Evolutionary conservation across 148 eudicot genomes (phyloP), one percentile per base, ranked within the genome.

Genomic region (Spergularia bocconei): DNA sequence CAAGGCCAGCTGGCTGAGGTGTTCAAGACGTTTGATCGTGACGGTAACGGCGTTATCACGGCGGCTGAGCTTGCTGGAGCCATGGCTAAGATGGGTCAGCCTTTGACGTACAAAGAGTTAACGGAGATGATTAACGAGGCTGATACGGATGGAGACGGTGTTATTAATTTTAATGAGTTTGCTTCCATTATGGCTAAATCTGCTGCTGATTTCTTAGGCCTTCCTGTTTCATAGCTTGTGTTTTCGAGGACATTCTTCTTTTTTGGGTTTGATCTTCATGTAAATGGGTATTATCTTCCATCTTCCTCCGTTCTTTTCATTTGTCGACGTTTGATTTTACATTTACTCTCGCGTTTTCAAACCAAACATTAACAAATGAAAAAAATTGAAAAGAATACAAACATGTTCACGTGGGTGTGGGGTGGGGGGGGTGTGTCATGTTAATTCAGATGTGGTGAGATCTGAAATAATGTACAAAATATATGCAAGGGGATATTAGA

Each of bases 61-160:
- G 83, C 85, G 6, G 85, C 85, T 4, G 90, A 85, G 86, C 80
- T 87, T 1, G 86, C 88, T 0, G 86, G 86, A 0, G 84, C 89
- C 9, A 87, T 87, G 90, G 83, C 85, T 12, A 83, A 85, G 50
- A 87, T 87, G 90, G 90, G 88, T 4, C 86, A 83, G 67, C 85
- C 84, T 6, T 75, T 87, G 51, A 85, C 87, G 25, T 85, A 85
- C 14, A 69, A 21, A 13, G 86, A 85, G 63, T 77, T 85, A 3
- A 67, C 78, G 16, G 80, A 86, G 67, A 86, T 82, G 82, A 76
- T 86, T 14, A 68, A 61, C 11, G 85, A 82, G 67, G 89, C 87
- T 0, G 89, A 84, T 38, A 71, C 64, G 0, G 73, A 86, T 55
- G 89, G 87, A 0, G 89, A 86, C 61, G 89, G 89, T 3, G 89